phyloP scores from a whole-genome alignment of 352 stramenopile genomes.

The Albugo laibachii region DNA sequence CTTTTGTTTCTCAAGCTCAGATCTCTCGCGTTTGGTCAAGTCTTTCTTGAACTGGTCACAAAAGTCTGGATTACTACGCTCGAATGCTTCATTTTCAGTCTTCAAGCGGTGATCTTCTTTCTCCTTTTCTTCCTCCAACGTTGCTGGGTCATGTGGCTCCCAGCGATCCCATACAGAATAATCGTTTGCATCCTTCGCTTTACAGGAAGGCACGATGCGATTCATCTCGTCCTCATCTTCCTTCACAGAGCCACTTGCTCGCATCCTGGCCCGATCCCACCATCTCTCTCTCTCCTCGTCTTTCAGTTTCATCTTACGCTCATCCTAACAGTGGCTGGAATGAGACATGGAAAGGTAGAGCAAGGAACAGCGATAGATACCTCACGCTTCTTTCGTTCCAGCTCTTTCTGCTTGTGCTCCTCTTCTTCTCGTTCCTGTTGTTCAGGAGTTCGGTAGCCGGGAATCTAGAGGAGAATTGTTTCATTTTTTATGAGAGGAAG shows the following conservation, averaged over 20 bases:
- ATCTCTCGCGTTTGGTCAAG: constrained; percentile 29
- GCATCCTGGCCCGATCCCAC: constrained; percentile 43
- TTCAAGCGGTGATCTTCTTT: constrained; percentile 34
- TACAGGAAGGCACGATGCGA: constrained; percentile 43
- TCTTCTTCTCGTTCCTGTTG: constrained; percentile 36
- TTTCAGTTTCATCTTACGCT: constrained; percentile 19
- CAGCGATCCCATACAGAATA: constrained; percentile 66
- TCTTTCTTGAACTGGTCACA: constrained; percentile 64
- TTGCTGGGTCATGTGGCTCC: constrained; percentile 47
- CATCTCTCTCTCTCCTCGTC: constrained; percentile 39
- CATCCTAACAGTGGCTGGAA: constrained; percentile 7
- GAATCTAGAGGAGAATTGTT: constrained; percentile 18
- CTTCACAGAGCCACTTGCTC: constrained; percentile 7
- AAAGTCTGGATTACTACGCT: constrained; percentile 56
- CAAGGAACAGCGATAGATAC: constrained; percentile 1
- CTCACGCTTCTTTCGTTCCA: constrained; percentile 17
- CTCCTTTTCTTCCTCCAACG: constrained; percentile 31
- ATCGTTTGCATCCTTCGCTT: constrained; percentile 54
- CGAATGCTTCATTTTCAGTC: constrained; percentile 44
- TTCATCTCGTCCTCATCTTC: constrained; percentile 19
- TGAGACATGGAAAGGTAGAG: not conserved
- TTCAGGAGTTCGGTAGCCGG: constrained; percentile 51
- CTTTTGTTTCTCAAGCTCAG: constrained; percentile 25
- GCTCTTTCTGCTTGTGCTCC: constrained; percentile 14
- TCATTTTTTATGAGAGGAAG: not conserved